These are phyloP conservation scores for Fusarium praegraminearum DNA, from an alignment of 2,329 filamentous ascomycete species.

Conservation along the genomic window DNA sequence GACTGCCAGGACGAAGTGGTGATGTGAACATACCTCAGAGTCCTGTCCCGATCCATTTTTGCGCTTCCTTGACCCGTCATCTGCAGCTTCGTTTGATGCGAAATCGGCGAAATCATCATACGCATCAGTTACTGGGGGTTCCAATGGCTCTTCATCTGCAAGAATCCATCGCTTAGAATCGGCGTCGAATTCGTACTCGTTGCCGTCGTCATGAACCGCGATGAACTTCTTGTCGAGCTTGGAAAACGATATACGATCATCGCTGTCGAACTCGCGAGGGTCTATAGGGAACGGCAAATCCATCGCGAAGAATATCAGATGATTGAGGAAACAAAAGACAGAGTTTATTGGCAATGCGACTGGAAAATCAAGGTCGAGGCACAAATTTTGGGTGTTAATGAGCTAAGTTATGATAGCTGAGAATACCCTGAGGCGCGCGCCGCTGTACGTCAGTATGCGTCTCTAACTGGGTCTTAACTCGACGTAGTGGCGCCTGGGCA, in stretches of 20 bases:
- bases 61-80: conserved; percentile 55
- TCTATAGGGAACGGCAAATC: conserved; percentile 66
- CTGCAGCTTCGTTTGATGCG: conserved; percentile 42
- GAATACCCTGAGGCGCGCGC: conserved; percentile 34
- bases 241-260: conserved; percentile 89
- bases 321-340: neutral
- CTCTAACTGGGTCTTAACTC: conserved; percentile 10
- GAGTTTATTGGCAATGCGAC: conserved; percentile 1
- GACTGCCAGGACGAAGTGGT: neutral
- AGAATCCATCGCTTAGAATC: conserved; percentile 80
- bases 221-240: conserved; percentile 84
- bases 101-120: conserved; percentile 52
- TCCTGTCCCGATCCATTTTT: conserved; percentile 56
- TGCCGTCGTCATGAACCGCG: conserved; percentile 84
- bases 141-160: conserved; percentile 60
- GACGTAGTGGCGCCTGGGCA: conserved; percentile 8
- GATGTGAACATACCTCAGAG: conserved; percentile 57
- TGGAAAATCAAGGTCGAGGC: conserved; percentile 4
- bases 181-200: conserved; percentile 85
- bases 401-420: conserved; percentile 13
- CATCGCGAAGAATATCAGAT: conserved; percentile 42
- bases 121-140: conserved; percentile 57
- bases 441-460: conserved; percentile 43
- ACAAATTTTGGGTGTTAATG: conserved; percentile 22
- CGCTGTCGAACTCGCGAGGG: conserved; percentile 76